A percentile compares a stretch with the other conserved stretches of the same genome.
Conservation (phyloP, 345 rosid species). For the Sonneratia alba region DNA sequence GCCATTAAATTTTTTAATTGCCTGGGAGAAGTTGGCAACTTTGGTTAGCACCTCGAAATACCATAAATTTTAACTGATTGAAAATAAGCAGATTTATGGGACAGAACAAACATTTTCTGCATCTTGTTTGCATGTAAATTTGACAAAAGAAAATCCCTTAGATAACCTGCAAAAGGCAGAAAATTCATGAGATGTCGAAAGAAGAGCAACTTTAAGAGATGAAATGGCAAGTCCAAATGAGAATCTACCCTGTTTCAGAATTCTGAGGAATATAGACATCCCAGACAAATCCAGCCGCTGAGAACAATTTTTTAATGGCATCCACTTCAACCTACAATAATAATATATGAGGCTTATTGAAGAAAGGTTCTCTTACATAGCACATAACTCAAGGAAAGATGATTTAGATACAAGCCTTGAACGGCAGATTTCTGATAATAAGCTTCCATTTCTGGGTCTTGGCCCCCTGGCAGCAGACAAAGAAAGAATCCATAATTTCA, state of each 20-base stretch:
- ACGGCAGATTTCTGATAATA: slow-evolving; percentile 81
- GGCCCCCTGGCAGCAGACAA: slow-evolving; percentile 54
- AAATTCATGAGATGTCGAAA: not conserved
- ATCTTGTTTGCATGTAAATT: slow-evolving; percentile 78
- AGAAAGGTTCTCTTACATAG: slow-evolving; percentile 5
- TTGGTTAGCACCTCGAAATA: not conserved
- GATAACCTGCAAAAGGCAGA: slow-evolving; percentile 51
- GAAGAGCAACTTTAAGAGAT: not conserved
- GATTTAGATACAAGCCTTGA: slow-evolving; percentile 43
- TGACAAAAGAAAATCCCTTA: slow-evolving; percentile 92
- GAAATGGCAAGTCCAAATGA: slow-evolving; percentile 1
- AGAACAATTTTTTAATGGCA: slow-evolving; percentile 54
- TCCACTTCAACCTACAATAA: slow-evolving; percentile 52
- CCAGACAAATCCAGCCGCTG: slow-evolving; percentile 87
- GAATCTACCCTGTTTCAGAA: slow-evolving; percentile 61
- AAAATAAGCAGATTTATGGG: slow-evolving; percentile 3
- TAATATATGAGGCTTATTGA: slow-evolving; percentile 9
- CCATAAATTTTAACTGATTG: slow-evolving; percentile 2
- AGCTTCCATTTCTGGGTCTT: slow-evolving; percentile 97
- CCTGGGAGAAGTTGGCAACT: slow-evolving; percentile 38
- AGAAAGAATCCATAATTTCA: slow-evolving; percentile 3
- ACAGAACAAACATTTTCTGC: slow-evolving; percentile 60
- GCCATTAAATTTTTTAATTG: slow-evolving; percentile 83
- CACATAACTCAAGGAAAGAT: slow-evolving; percentile 7
- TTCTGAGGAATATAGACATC: slow-evolving; percentile 69